These are phyloP conservation scores for Dactylonectria estremocensis DNA, from an alignment of 2,329 filamentous ascomycete species.

Conservation along the genomic window DNA sequence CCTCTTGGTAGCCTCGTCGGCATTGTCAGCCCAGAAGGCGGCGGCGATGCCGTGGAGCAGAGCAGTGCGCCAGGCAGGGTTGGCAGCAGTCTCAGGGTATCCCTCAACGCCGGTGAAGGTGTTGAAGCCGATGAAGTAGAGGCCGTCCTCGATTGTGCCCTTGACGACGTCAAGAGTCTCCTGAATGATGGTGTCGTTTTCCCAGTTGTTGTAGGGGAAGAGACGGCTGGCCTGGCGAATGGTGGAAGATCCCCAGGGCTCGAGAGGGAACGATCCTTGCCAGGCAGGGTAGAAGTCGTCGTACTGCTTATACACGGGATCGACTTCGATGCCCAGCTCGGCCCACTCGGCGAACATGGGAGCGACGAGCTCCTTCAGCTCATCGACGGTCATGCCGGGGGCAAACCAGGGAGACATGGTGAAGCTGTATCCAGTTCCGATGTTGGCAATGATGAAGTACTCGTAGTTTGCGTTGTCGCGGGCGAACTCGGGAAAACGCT, in stretches of 20 bases:
- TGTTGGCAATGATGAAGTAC: constrained; percentile 46
- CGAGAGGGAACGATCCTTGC: constrained; percentile 41
- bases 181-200: constrained; percentile 25
- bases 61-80: constrained; percentile 36
- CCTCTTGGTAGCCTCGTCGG: constrained; percentile 32
- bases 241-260: constrained; percentile 46
- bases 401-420: constrained; percentile 50
- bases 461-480: constrained; percentile 45
- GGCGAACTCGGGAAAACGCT: constrained; percentile 43
- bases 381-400: constrained; percentile 23
- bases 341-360: constrained; percentile 54
- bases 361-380: constrained; percentile 50
- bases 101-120: constrained; percentile 28
- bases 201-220: constrained; percentile 35
- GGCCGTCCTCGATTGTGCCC: constrained; percentile 31
- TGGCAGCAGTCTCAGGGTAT: constrained; percentile 32
- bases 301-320: constrained; percentile 43
- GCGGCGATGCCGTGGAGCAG: constrained; percentile 32
- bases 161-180: constrained; percentile 33
- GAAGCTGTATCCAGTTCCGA: constrained; percentile 51
- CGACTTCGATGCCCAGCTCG: constrained; percentile 47
- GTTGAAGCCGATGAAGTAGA: constrained; percentile 38
- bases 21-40: constrained; percentile 28
- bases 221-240: constrained; percentile 44
- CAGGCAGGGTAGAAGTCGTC: constrained; percentile 49